Conservation (phyloP, 106 monocot genomes). For the Vanilla planifolia region DNA sequence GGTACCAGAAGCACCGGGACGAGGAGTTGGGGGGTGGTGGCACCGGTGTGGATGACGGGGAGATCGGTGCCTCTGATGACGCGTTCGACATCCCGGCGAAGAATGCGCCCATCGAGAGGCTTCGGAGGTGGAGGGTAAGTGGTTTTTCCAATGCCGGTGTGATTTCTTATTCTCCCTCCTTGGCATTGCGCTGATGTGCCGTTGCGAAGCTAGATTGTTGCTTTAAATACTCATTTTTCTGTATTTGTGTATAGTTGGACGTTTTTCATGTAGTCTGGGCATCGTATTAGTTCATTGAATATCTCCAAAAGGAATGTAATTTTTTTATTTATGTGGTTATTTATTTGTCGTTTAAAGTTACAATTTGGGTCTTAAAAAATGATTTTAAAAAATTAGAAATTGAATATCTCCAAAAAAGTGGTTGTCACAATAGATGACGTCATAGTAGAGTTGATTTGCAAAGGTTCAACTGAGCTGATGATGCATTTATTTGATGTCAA, state of each 20-base stretch:
- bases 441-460: no score
- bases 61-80: constrained; percentile 7
- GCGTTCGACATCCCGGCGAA: constrained; percentile 42
- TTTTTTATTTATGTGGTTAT: no score
- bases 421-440: no score
- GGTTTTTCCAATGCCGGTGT: not conserved
- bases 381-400: no score
- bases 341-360: no score
- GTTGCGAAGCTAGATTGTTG: not conserved
- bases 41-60: not conserved
- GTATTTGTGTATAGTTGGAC: not conserved
- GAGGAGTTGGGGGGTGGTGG: constrained; percentile 8
- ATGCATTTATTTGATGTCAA: no score
- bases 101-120: constrained; percentile 33
- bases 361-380: no score
- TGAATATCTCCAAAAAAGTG: no score
- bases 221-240: not conserved
- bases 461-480: no score
- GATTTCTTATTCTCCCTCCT: not conserved
- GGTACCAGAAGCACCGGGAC: constrained; percentile 2
- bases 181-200: not conserved
- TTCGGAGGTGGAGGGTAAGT: constrained; percentile 41
- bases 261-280: no score
- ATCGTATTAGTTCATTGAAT: no score
- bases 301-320: no score